Evolutionary conservation across 805 yeast genomes (phyloP).

Genomic region (Candida sithepensis): DNA sequence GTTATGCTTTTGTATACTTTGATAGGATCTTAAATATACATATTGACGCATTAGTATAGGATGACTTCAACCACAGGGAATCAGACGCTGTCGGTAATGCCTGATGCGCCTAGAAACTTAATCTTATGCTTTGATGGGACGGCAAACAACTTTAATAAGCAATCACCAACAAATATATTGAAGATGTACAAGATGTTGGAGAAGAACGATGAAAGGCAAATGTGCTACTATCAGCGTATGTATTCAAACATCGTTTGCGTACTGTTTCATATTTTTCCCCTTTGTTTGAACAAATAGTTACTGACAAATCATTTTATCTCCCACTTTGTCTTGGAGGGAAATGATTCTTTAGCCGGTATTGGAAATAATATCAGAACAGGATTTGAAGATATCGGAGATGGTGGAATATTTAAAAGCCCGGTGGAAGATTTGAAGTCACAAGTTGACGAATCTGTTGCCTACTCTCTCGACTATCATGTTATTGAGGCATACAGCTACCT

Average conservation of each 20-base stretch:
- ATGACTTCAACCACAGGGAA: not conserved
- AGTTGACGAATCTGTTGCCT: slow-evolving; percentile 41
- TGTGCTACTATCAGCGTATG: slow-evolving; percentile 59
- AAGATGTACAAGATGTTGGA: slow-evolving; percentile 50
- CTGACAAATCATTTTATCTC: not conserved
- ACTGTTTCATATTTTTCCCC: not conserved
- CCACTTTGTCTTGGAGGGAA: no score
- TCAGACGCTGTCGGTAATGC: not conserved
- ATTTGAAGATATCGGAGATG: slow-evolving; percentile 21
- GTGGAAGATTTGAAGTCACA: slow-evolving; percentile 12
- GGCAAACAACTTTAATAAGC: slow-evolving; percentile 51
- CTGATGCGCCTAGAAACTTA: slow-evolving; percentile 35
- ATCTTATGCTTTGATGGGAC: slow-evolving; percentile 65
- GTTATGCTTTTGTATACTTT: not conserved
- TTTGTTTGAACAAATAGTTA: not conserved
- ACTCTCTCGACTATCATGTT: slow-evolving; percentile 52
- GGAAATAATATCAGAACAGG: slow-evolving; percentile 50
- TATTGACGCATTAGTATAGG: not conserved
- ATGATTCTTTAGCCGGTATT: slow-evolving; percentile 47
- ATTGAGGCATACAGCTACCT: slow-evolving; percentile 53
- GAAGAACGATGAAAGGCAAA: slow-evolving; percentile 39
- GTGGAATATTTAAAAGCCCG: slow-evolving; percentile 14
- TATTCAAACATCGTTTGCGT: not conserved
- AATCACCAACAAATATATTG: slow-evolving; percentile 52
- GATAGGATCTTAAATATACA: not conserved